Evolutionary conservation across 352 stramenopile species (phyloP).

Genomic region (Globisporangium cystogenes): DNA sequence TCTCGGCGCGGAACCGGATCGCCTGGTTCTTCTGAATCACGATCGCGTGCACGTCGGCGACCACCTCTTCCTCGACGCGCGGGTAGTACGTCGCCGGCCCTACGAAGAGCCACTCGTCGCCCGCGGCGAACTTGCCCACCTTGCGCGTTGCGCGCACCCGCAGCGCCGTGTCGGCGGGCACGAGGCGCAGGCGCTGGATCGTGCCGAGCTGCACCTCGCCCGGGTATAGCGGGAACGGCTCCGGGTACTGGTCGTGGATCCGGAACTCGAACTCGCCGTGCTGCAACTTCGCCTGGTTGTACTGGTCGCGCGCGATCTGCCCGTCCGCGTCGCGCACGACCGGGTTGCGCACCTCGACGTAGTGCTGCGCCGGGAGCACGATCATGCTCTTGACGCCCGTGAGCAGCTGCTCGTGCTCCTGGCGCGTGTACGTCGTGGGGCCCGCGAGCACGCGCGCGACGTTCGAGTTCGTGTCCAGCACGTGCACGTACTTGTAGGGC

Average conservation of each 20-base stretch:
- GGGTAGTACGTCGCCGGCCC: constrained; percentile 72
- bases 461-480: constrained; percentile 85
- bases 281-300: constrained; percentile 70
- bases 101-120: constrained; percentile 75
- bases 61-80: constrained; percentile 65
- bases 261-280: constrained; percentile 77
- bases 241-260: constrained; percentile 64
- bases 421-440: constrained; percentile 72
- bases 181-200: constrained; percentile 50
- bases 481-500: constrained; percentile 80
- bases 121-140: constrained; percentile 43
- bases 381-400: constrained; percentile 66
- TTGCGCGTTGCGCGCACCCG: constrained; percentile 57
- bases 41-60: constrained; percentile 42
- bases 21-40: constrained; percentile 79
- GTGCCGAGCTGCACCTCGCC: constrained; percentile 54
- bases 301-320: constrained; percentile 55
- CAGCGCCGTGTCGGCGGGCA: constrained; percentile 61
- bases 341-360: constrained; percentile 70
- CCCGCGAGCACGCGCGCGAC: constrained; percentile 73
- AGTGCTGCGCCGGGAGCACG: constrained; percentile 68
- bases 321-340: constrained; percentile 43
- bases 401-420: constrained; percentile 76
- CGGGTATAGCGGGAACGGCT: constrained; percentile 74
- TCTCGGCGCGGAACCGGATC: constrained; percentile 75